These are phyloP conservation scores for Fusarium sp. DNA, from an alignment of 2,329 filamentous ascomycete genomes.

Conservation along the genomic window DNA sequence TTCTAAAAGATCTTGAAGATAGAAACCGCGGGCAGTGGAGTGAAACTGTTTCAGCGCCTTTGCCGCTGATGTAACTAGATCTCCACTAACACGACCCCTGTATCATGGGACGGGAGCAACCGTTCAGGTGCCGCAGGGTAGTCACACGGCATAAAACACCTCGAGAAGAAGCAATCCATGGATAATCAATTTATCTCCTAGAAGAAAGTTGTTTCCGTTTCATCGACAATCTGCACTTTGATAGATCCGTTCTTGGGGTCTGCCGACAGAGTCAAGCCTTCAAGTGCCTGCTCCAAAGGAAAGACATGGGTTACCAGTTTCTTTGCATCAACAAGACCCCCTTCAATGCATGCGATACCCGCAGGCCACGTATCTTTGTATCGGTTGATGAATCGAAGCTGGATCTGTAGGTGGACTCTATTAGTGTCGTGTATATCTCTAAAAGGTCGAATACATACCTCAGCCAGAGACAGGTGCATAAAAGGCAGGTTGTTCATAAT, in stretches of 20 bases:
- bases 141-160: not conserved
- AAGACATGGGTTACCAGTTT: slow-evolving; percentile 71
- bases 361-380: slow-evolving; percentile 78
- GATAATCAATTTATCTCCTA: slow-evolving; percentile 15
- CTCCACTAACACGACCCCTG: slow-evolving; percentile 6
- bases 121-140: not conserved
- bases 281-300: slow-evolving; percentile 69
- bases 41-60: slow-evolving; percentile 9
- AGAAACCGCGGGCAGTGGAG: not conserved
- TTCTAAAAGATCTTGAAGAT: not conserved
- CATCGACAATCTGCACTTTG: slow-evolving; percentile 54
- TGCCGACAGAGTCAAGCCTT: slow-evolving; percentile 56
- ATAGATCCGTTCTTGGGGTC: slow-evolving; percentile 52
- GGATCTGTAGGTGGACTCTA: slow-evolving; percentile 55
- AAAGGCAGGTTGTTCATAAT: slow-evolving; percentile 75
- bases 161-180: not conserved
- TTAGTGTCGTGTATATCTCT: not conserved
- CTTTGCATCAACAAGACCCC: slow-evolving; percentile 71
- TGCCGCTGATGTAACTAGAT: slow-evolving; percentile 1
- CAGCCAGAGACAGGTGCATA: slow-evolving; percentile 73
- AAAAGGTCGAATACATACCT: slow-evolving; percentile 53
- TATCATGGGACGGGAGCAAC: not conserved
- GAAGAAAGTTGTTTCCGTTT: slow-evolving; percentile 43
- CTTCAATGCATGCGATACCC: slow-evolving; percentile 70
- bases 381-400: slow-evolving; percentile 77